These are phyloP conservation scores for Pseudozyma sp. DNA, from an alignment of 1,284 basidiomycete genomes.

Conservation along the genomic window DNA sequence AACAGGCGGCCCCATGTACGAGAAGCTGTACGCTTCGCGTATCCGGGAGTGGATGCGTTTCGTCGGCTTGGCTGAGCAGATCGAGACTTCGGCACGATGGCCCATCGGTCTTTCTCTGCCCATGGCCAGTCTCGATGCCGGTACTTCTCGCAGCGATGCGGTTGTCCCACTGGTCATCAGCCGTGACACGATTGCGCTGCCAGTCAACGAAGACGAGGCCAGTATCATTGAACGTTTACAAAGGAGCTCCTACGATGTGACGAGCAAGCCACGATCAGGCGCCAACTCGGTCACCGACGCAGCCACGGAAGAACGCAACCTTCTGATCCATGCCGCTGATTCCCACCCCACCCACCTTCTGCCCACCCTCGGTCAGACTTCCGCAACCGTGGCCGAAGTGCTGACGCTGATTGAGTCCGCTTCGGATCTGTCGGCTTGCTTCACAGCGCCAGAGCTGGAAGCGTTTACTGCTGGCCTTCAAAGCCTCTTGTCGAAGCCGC, in stretches of 20 bases:
- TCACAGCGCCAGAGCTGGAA: slow-evolving; percentile 41
- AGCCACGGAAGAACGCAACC: slow-evolving; percentile 26
- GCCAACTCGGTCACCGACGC: slow-evolving; percentile 4
- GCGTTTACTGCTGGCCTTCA: slow-evolving; percentile 39
- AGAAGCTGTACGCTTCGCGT: slow-evolving; percentile 41
- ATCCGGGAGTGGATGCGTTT: slow-evolving; percentile 62
- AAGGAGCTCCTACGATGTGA: slow-evolving; percentile 8
- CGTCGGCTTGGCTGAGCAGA: slow-evolving; percentile 58
- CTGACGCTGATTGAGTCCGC: slow-evolving; percentile 40
- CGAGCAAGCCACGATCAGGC: slow-evolving; percentile 6
- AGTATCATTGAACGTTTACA: slow-evolving; percentile 48
- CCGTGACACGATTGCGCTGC: slow-evolving; percentile 48
- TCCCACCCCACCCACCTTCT: slow-evolving; percentile 43
- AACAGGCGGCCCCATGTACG: slow-evolving; percentile 48
- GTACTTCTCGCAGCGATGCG: slow-evolving; percentile 1
- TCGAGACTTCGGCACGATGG: slow-evolving; percentile 60
- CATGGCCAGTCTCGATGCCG: slow-evolving; percentile 7
- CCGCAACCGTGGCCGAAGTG: slow-evolving; percentile 46
- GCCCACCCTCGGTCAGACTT: slow-evolving; percentile 37
- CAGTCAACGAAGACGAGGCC: slow-evolving; percentile 47
- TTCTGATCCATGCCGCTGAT: slow-evolving; percentile 39
- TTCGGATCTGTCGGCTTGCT: slow-evolving; percentile 31
- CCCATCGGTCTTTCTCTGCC: slow-evolving; percentile 49
- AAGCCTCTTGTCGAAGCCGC: slow-evolving; percentile 31
- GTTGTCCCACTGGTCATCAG: slow-evolving; percentile 46